Evolutionary conservation across 768 basidiomycete species (phyloP).

Genomic region (Boletus vinaceobasis): DNA sequence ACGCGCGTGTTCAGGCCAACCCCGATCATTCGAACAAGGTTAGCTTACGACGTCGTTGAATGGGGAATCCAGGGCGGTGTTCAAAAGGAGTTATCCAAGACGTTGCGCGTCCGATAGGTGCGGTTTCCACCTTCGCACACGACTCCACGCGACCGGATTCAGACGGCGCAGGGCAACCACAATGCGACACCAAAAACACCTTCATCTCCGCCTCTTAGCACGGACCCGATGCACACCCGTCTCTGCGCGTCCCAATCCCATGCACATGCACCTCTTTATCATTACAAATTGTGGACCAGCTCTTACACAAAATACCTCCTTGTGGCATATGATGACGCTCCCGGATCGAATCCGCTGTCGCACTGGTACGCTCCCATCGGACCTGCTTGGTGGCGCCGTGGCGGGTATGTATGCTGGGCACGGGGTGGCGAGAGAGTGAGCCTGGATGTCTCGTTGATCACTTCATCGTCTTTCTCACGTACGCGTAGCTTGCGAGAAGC

Average conservation of each 20-base stretch:
- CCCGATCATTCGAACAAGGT: constrained; percentile 32
- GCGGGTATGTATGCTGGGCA: constrained; percentile 8
- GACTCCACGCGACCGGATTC: constrained; percentile 14
- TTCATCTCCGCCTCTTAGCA: constrained; percentile 27
- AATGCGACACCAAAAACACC: constrained; percentile 8
- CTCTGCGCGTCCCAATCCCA: not conserved
- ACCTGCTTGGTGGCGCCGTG: constrained; percentile 21
- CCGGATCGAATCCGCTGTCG: constrained; percentile 20
- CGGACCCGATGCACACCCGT: constrained; percentile 15
- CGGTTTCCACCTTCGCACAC: constrained; percentile 4
- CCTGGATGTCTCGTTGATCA: constrained; percentile 15
- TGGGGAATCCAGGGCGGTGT: constrained; percentile 20
- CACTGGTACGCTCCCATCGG: constrained; percentile 13
- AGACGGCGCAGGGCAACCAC: constrained; percentile 19
- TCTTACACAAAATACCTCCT: not conserved
- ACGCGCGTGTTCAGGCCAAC: constrained; percentile 3
- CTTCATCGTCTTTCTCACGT: constrained; percentile 24
- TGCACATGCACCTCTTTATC: constrained; percentile 1
- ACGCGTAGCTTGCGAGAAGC: constrained; percentile 11
- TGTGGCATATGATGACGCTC: constrained; percentile 7
- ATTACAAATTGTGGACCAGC: constrained; percentile 22
- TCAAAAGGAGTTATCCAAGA: constrained; percentile 9
- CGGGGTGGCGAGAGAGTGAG: constrained; percentile 17
- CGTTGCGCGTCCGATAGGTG: constrained; percentile 17
- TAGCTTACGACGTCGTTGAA: constrained; percentile 21